Evolutionary conservation across 805 yeast species (phyloP).

Genomic region (Teunomyces kruisii): DNA sequence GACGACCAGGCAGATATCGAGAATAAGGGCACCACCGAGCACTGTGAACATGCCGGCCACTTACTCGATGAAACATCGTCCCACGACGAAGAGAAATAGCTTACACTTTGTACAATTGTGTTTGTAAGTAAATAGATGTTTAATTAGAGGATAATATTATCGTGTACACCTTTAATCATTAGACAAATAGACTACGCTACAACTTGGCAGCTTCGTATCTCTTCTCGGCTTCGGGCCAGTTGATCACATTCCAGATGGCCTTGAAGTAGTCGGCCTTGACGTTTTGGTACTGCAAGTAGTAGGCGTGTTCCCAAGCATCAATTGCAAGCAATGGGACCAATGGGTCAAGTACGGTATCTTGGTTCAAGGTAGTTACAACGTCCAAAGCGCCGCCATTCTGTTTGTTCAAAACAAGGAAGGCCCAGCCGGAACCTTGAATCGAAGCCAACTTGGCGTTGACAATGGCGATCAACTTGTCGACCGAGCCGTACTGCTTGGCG

Average conservation of each 20-base stretch:
- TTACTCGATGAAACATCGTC: not conserved
- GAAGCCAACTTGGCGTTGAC: conserved; percentile 46
- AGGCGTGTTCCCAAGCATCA: conserved; percentile 58
- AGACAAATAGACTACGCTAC: not conserved
- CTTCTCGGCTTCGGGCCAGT: conserved; percentile 51
- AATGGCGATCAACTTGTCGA: conserved; percentile 41
- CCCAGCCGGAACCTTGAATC: conserved; percentile 57
- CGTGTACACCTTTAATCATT: too few relatives aligned
- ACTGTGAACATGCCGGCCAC: not conserved
- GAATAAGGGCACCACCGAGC: not conserved
- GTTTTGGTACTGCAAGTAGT: conserved; percentile 53
- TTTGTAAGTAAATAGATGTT: too few relatives aligned
- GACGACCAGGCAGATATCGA: conserved; percentile 4
- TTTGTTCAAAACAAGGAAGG: conserved; percentile 47
- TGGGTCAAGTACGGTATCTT: conserved; percentile 47
- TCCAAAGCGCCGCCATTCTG: conserved; percentile 44
- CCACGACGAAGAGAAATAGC: too few relatives aligned
- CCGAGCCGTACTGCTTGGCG: conserved; percentile 43
- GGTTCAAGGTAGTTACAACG: conserved; percentile 46
- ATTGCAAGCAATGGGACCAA: conserved; percentile 48
- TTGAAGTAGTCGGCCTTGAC: conserved; percentile 51
- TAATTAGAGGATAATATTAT: too few relatives aligned
- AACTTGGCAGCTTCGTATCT: conserved; percentile 24
- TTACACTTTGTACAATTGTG: too few relatives aligned
- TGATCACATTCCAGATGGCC: conserved; percentile 51